phyloP scores from a whole-genome alignment of 371 early-diverging fungal genomes.

The Synchytrium microbalum region DNA sequence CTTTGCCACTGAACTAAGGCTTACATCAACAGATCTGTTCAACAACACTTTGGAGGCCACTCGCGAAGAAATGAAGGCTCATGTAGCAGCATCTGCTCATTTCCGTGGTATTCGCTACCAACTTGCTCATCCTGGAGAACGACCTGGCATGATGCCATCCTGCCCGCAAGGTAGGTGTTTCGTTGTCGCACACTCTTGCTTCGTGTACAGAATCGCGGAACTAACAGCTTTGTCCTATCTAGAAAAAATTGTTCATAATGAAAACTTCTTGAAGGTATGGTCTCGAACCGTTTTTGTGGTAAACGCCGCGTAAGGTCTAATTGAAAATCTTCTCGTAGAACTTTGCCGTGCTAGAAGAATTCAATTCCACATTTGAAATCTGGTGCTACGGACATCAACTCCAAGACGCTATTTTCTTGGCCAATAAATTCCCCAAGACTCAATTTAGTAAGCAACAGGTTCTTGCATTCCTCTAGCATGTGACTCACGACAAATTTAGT shows the following conservation, averaged over 20 bases:
- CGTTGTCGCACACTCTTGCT: no score
- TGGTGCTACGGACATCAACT: neutral
- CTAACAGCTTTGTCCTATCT: no score
- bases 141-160: neutral
- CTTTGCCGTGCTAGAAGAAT: neutral
- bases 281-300: no score
- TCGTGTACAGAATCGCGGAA: no score
- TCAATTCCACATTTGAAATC: neutral
- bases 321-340: no score
- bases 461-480: no score
- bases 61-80: neutral
- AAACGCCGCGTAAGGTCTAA: no score
- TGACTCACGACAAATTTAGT: no score
- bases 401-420: neutral
- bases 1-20: neutral
- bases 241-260: neutral
- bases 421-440: neutral
- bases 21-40: neutral
- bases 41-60: neutral
- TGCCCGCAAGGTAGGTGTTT: no score
- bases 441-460: neutral
- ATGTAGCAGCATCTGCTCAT: neutral
- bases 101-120: neutral
- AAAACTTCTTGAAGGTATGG: neutral
- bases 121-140: neutral